phyloP scores from a whole-genome alignment of 345 rosid genomes.

The Bruguiera gymnorhiza region DNA sequence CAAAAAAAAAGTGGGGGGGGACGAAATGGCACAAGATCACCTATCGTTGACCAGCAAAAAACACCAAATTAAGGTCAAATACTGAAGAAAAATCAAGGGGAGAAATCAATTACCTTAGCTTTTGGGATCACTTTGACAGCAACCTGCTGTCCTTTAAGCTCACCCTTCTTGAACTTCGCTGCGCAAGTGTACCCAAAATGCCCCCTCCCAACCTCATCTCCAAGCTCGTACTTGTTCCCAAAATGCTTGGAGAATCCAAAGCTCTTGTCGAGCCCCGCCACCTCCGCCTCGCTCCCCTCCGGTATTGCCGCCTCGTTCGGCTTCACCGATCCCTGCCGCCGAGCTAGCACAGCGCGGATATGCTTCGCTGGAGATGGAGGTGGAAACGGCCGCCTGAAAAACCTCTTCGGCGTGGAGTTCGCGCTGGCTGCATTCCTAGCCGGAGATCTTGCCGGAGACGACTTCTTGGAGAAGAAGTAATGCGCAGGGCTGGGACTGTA shows the following conservation, averaged over 20 bases:
- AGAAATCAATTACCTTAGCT: slow-evolving; percentile 56
- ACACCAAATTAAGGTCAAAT: slow-evolving; percentile 10
- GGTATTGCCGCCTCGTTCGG: slow-evolving; percentile 38
- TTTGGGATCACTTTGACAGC: slow-evolving; percentile 57
- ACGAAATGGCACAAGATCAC: slow-evolving; percentile 8
- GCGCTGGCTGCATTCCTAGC: slow-evolving; percentile 41
- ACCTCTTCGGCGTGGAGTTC: slow-evolving; percentile 75
- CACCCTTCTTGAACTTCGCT: slow-evolving; percentile 33
- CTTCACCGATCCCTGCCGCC: slow-evolving; percentile 44
- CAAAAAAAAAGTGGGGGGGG: not conserved
- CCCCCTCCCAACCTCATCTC: slow-evolving; percentile 40
- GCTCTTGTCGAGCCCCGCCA: slow-evolving; percentile 67
- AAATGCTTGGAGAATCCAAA: slow-evolving; percentile 90
- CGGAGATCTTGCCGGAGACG: slow-evolving; percentile 85
- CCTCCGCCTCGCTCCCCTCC: slow-evolving; percentile 54
- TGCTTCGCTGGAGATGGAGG: slow-evolving; percentile 99
- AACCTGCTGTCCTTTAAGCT: slow-evolving; percentile 31
- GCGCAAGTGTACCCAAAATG: slow-evolving; percentile 37
- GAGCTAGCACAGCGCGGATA: slow-evolving; percentile 68
- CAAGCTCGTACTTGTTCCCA: slow-evolving; percentile 40
- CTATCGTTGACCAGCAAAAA: slow-evolving; percentile 7
- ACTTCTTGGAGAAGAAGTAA: slow-evolving; percentile 74
- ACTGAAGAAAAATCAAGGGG: slow-evolving; percentile 1
- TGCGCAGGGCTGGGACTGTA: slow-evolving; percentile 95
- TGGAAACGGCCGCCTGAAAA: slow-evolving; percentile 76